Evolutionary conservation across 805 yeast genomes (phyloP).

Genomic region (Kodamaea kaohsiungensis): DNA sequence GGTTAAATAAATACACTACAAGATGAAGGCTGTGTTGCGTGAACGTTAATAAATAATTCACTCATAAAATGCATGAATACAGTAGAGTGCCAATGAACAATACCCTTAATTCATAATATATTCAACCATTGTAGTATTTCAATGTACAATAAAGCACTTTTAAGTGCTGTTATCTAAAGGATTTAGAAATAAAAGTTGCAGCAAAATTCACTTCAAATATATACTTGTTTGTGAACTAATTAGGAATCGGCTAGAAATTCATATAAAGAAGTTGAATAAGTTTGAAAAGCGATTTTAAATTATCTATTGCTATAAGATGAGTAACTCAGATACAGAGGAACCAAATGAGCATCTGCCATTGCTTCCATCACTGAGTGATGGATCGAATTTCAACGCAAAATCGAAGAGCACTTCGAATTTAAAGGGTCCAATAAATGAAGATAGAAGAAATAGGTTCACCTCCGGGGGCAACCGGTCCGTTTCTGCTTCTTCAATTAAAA

Average conservation of each 20-base stretch:
- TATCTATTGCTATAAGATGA: not conserved
- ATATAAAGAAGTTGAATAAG: not conserved
- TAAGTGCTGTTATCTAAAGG: too few relatives aligned
- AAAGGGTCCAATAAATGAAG: not conserved
- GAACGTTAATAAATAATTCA: too few relatives aligned
- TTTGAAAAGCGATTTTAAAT: too few relatives aligned
- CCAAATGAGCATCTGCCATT: not conserved
- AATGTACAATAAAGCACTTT: too few relatives aligned
- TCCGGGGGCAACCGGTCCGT: slow-evolving; percentile 2
- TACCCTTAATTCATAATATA: too few relatives aligned
- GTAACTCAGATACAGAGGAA: not conserved
- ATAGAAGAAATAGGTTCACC: not conserved
- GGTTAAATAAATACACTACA: not conserved
- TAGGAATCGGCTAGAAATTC: not conserved
- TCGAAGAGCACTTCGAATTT: slow-evolving; percentile 4
- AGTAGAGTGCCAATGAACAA: too few relatives aligned
- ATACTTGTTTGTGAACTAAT: not conserved
- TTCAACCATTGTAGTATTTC: too few relatives aligned
- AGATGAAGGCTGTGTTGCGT: not conserved
- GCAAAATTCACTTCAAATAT: not conserved
- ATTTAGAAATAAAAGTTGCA: not conserved
- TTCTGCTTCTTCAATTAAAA: slow-evolving; percentile 1
- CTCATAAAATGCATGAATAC: too few relatives aligned
- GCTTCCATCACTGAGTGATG: not conserved
- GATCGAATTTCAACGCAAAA: not conserved